Percentiles rank a stretch among this genome's conserved stretches.
phyloP scores from a whole-genome alignment of 192 early-diverging fungal species.

The Entomortierella parvispora region DNA sequence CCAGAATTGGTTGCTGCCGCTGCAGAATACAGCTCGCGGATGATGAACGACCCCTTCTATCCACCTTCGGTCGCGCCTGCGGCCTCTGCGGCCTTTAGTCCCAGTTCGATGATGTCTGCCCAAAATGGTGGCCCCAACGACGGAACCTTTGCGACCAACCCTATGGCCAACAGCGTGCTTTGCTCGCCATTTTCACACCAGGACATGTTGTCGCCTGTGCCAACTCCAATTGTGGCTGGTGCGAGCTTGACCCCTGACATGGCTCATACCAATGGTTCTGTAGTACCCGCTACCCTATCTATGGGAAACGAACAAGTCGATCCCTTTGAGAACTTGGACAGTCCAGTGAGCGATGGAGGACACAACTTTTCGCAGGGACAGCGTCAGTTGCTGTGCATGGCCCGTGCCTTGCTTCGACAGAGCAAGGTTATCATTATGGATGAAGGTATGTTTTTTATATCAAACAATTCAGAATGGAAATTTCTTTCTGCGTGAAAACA shows the following conservation, averaged over 20 bases:
- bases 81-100: background rate
- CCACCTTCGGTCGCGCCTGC: conserved; percentile 9
- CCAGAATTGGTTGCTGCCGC: conserved; percentile 11
- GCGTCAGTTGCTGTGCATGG: conserved; percentile 81
- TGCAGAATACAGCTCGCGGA: conserved; percentile 5
- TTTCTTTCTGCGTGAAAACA: background rate
- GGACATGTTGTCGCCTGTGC: too few species aligned
- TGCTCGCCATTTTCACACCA: conserved; percentile 17
- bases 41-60: conserved; percentile 27
- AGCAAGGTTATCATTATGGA: conserved; percentile 69
- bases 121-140: too few species aligned
- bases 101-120: background rate
- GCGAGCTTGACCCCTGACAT: conserved; percentile 9
- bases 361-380: conserved; percentile 84
- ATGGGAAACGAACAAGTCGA: conserved; percentile 6
- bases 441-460: too few species aligned
- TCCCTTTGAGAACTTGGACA: conserved; percentile 70
- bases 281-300: background rate
- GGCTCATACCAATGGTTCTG: background rate
- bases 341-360: conserved; percentile 85
- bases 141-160: too few species aligned
- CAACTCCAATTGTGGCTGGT: too few species aligned
- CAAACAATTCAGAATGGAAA: background rate
- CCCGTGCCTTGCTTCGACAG: conserved; percentile 78
- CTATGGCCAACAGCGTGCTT: conserved; percentile 6